Base-by-base conservation (phyloP, 148 eudicot species). In the Vaccinium myrtillus region DNA sequence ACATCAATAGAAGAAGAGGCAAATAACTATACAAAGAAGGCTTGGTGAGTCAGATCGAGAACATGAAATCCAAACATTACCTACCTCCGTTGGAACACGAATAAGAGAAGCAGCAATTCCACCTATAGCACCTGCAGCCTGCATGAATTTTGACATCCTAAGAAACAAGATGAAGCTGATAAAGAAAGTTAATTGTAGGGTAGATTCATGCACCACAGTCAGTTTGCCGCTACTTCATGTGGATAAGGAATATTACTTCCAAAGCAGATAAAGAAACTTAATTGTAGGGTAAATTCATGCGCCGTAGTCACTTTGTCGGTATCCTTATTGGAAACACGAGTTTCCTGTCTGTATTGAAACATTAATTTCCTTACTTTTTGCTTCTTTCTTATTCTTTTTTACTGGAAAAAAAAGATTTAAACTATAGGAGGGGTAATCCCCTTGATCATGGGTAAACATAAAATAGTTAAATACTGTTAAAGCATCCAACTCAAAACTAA, bases 1-100 rank as follows among this genome's bases (percentile, higher is more conserved):
- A 73, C 9, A 79, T 59, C 77, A 81, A 63, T 77, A 81, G 74
- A 87, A 86, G 54, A 59, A 83, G 74, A 36, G 78, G 77, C 39
- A 71, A 61, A 43, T 25, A 75, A 67, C 51, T 25, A n/a, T 12
- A 25, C 18, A 56, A 75, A 55, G 71, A 51, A 71, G 71, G 59
- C 70, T 25, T 13, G 54, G 25, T 25, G 56, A 14, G 83, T 53
- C 69, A 84, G 51, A 77, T 13, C 21, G 7, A 39, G 15, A 80
- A 58, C 75, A 84, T 16, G 19, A 32, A 63, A 27, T 43, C 12
- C 46, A 23, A 25, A 55, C 65, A 67, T 15, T 74, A 85, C 82
- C 19, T 90, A 94, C 99, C 94, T 96, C 99, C 32, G 99, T 96
- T 51, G 99, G 99, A 76, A 95, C 99, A 79, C 99, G 99, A 76